phyloP scores from a whole-genome alignment of 108 stramenopile species.

The Conticribra guillardii region DNA sequence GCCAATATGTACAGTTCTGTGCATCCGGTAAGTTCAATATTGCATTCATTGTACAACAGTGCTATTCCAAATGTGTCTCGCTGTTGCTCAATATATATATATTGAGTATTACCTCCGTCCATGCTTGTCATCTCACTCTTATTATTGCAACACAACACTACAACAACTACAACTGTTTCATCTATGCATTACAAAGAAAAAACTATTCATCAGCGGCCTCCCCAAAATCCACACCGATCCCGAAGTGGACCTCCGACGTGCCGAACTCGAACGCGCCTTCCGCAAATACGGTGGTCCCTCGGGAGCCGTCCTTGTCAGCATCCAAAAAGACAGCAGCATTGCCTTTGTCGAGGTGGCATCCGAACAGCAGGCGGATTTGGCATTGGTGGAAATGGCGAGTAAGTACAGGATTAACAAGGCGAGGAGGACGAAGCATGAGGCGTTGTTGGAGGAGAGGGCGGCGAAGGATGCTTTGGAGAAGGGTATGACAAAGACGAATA shows the following conservation, averaged over 20 bases:
- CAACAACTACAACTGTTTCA: too few species aligned
- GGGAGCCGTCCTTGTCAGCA: constrained; percentile 64
- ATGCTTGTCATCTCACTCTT: too few species aligned
- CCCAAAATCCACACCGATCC: constrained; percentile 62
- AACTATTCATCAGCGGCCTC: constrained; percentile 76
- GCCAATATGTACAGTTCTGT: constrained; percentile 67
- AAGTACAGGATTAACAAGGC: constrained; percentile 79
- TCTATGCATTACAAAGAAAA: constrained; percentile 54
- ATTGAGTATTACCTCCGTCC: too few species aligned
- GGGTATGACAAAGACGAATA: constrained; percentile 40
- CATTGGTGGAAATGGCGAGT: constrained; percentile 66
- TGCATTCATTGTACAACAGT: constrained; percentile 1
- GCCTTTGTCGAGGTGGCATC: constrained; percentile 84
- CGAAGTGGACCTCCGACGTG: constrained; percentile 81
- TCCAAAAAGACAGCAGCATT: constrained; percentile 71
- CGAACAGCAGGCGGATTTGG: constrained; percentile 71
- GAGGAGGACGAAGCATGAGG: constrained; percentile 78
- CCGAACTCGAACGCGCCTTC: constrained; percentile 87
- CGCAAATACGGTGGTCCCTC: constrained; percentile 82
- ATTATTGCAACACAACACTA: too few species aligned
- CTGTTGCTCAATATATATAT: too few species aligned
- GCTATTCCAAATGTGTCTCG: too few species aligned
- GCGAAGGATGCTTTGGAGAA: constrained; percentile 54
- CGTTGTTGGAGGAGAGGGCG: constrained; percentile 76
- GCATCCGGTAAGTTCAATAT: constrained; percentile 54